phyloP scores from a whole-genome alignment of 2,329 filamentous ascomycete species.

The Fusarium xyrophilum region DNA sequence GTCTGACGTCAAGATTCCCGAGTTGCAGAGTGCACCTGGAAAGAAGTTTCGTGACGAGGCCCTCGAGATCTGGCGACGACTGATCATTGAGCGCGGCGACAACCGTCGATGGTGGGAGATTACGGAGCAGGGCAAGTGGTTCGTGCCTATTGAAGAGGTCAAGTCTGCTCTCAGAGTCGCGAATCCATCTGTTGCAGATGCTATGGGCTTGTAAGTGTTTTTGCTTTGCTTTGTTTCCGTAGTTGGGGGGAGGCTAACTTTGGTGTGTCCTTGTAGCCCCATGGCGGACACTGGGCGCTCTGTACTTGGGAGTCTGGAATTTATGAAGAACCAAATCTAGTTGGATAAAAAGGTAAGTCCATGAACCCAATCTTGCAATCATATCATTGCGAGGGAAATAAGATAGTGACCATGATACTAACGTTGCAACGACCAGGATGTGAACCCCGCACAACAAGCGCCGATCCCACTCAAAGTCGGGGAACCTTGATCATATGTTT shows the following conservation, averaged over 20 bases:
- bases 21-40: background rate
- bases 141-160: background rate
- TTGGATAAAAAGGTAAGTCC: background rate
- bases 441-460: background rate
- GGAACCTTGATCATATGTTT: background rate
- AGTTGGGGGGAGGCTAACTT: background rate
- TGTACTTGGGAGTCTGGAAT: background rate
- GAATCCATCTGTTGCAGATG: background rate
- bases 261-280: too few species aligned
- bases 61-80: background rate
- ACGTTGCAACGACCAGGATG: background rate
- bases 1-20: background rate
- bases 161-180: background rate
- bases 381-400: background rate
- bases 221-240: rapidly evolving
- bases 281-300: background rate
- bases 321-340: background rate
- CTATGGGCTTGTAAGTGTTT: background rate
- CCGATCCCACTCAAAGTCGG: background rate
- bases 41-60: background rate
- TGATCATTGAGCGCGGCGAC: background rate
- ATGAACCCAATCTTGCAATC: background rate
- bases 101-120: conserved; percentile 3
- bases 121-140: background rate
- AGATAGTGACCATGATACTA: background rate